A percentile compares a stretch with the other conserved stretches of the same genome.
Conservation (phyloP, 768 basidiomycete species). For the Asterophora parasitica region DNA sequence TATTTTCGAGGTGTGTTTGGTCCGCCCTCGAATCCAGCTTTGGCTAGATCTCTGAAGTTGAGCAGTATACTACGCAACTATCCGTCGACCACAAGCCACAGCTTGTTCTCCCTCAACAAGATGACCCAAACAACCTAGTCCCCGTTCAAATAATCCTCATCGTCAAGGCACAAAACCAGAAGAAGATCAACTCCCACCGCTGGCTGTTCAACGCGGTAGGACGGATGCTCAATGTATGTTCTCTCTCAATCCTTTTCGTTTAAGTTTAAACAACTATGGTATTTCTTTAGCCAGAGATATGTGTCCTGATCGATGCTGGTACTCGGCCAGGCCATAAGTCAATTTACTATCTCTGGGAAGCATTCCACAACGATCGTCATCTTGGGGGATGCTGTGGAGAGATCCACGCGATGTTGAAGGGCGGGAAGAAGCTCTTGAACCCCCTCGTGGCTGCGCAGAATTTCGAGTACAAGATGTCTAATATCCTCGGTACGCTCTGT, state of each 20-base stretch:
- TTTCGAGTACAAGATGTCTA: slow-evolving; percentile 98
- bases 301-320: slow-evolving; percentile 91
- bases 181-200: slow-evolving; percentile 94
- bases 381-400: slow-evolving; percentile 88
- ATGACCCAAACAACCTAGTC: slow-evolving; percentile 88
- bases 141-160: slow-evolving; percentile 90
- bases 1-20: slow-evolving; percentile 78
- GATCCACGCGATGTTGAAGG: slow-evolving; percentile 95
- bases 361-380: slow-evolving; percentile 74
- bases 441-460: slow-evolving; percentile 94
- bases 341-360: slow-evolving; percentile 93
- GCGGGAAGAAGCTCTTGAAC: slow-evolving; percentile 89
- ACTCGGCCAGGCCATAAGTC: slow-evolving; percentile 96
- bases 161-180: slow-evolving; percentile 92
- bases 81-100: slow-evolving; percentile 90
- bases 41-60: not conserved
- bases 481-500: slow-evolving; percentile 67
- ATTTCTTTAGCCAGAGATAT: slow-evolving; percentile 93
- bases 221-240: slow-evolving; percentile 56
- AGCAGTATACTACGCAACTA: slow-evolving; percentile 91
- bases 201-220: slow-evolving; percentile 97
- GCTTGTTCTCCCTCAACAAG: slow-evolving; percentile 82
- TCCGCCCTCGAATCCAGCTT: not conserved
- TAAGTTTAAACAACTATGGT: not conserved
- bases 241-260: not conserved